Evolutionary conservation across 495 filamentous ascomycete genomes (phyloP).

Genomic region (Chlorociboria aeruginascens): DNA sequence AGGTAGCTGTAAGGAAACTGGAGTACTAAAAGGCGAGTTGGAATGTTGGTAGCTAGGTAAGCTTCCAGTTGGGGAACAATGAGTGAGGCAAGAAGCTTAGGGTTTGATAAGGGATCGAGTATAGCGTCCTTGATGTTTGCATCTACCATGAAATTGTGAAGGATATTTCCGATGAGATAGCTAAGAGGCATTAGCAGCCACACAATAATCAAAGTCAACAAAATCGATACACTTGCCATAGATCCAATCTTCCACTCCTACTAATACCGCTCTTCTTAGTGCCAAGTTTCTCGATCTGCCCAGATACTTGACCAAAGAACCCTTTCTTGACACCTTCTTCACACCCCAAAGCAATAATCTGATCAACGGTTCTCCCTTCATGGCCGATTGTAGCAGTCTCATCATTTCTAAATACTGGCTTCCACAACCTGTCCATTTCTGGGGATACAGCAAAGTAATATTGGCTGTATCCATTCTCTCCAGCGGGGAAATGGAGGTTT

Average conservation of each 20-base stretch:
- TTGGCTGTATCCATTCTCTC: constrained; percentile 10
- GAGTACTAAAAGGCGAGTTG: constrained; percentile 16
- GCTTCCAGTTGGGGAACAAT: constrained; percentile 21
- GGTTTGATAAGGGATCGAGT: constrained; percentile 14
- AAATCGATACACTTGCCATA: constrained; percentile 6
- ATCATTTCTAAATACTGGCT: constrained; percentile 18
- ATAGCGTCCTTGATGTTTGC: background rate
- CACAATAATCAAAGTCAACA: background rate
- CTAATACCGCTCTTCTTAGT: constrained; percentile 16
- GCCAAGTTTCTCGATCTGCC: constrained; percentile 19
- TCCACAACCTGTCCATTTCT: constrained; percentile 17
- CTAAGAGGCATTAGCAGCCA: constrained; percentile 7
- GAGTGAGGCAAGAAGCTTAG: constrained; percentile 14
- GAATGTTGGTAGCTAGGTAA: constrained; percentile 14
- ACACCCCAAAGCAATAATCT: constrained; percentile 20
- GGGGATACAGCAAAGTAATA: constrained; percentile 8
- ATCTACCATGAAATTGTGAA: constrained; percentile 10
- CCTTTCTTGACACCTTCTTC: constrained; percentile 20
- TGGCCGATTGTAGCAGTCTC: constrained; percentile 8
- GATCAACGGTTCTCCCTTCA: constrained; percentile 18
- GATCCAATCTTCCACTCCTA: constrained; percentile 17
- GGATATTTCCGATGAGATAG: constrained; percentile 18
- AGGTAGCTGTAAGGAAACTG: constrained; percentile 12
- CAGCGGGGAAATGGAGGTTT: constrained; percentile 6
- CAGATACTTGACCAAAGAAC: constrained; percentile 15